Evolutionary conservation across 805 yeast genomes (phyloP).

Genomic region (Saturnispora mendoncae): DNA sequence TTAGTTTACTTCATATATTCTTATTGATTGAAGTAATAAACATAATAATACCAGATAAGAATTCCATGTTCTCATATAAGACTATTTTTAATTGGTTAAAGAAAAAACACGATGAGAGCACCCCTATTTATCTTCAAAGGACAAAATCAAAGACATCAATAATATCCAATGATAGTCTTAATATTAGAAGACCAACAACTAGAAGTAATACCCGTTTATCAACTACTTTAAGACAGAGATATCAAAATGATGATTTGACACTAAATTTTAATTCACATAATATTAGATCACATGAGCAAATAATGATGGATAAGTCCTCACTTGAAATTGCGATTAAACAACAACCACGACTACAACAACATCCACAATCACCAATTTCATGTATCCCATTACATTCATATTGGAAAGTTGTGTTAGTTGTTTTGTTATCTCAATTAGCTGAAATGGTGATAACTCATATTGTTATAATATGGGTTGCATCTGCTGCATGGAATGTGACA

Average conservation of each 20-base stretch:
- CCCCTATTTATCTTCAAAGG: not conserved
- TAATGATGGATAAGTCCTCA: no score
- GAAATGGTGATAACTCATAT: constrained; percentile 19
- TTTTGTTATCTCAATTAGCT: constrained; percentile 19
- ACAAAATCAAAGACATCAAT: not conserved
- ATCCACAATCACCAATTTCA: not conserved
- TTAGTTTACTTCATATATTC: constrained; percentile 25
- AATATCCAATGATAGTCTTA: not conserved
- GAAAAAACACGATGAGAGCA: not conserved
- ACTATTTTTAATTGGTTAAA: constrained; percentile 6
- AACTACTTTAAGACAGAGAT: constrained; percentile 3
- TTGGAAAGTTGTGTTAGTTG: constrained; percentile 24
- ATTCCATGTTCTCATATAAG: constrained; percentile 5
- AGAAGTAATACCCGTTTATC: not conserved
- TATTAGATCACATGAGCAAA: no score
- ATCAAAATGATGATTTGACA: not conserved
- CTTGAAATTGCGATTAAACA: not conserved
- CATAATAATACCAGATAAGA: constrained; percentile 21
- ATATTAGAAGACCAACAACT: not conserved
- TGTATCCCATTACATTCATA: constrained; percentile 12
- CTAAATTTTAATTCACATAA: constrained; percentile 2
- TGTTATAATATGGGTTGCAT: constrained; percentile 18
- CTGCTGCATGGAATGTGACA: constrained; percentile 16
- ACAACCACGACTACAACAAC: not conserved
- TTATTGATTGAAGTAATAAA: constrained; percentile 28